These are phyloP conservation scores for Amesomyces nigricolor DNA, from an alignment of 2,329 filamentous ascomycete genomes.

Conservation along the genomic window DNA sequence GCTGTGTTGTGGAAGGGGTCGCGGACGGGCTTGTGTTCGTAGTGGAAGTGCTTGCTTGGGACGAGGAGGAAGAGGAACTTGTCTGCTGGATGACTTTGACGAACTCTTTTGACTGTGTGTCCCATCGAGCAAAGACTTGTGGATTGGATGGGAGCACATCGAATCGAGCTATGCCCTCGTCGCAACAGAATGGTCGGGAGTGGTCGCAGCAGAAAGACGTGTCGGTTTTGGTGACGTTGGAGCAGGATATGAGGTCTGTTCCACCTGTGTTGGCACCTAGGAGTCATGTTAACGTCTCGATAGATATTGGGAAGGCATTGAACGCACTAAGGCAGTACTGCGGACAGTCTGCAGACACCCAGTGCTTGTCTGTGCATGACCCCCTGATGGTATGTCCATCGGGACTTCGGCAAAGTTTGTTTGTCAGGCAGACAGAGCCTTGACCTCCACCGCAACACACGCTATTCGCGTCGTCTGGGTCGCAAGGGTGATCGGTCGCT, in stretches of 20 bases:
- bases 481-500: constrained; percentile 6
- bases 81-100: neutral
- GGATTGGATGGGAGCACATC: constrained; percentile 7
- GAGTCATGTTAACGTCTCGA: too few relatives aligned
- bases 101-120: neutral
- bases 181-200: constrained; percentile 4
- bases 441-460: constrained; percentile 5
- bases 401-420: constrained; percentile 8
- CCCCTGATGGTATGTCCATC: neutral
- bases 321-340: too few relatives aligned
- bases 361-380: too few relatives aligned
- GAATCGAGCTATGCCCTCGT: constrained; percentile 6
- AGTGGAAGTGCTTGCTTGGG: neutral
- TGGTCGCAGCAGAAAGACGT: constrained; percentile 14
- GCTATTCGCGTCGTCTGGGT: constrained; percentile 7
- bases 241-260: constrained; percentile 11
- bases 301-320: too few relatives aligned
- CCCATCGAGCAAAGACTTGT: neutral
- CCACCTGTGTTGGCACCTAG: constrained; percentile 1
- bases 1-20: neutral
- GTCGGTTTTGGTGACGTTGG: constrained; percentile 10
- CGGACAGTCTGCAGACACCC: too few relatives aligned
- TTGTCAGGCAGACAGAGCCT: constrained; percentile 6
- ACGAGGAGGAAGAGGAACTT: neutral
- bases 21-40: neutral